Evolutionary conservation across 2,329 filamentous ascomycete genomes (phyloP).

Genomic region (Dactylellina parvicollis): DNA sequence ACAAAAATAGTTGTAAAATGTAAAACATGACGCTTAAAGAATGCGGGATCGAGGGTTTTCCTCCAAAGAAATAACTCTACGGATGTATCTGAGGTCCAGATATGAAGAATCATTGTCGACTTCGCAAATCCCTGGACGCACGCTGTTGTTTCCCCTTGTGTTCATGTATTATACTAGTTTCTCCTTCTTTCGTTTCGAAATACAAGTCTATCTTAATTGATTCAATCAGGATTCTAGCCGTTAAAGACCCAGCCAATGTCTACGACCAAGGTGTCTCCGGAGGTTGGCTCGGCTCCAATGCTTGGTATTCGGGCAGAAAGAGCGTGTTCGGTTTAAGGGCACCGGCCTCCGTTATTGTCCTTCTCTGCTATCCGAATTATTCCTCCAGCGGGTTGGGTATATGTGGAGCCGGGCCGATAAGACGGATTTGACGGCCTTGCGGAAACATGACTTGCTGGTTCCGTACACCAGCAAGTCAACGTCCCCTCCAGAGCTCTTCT

Average conservation of each 20-base stretch:
- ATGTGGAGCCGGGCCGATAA: slow-evolving; percentile 11
- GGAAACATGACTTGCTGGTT: slow-evolving; percentile 13
- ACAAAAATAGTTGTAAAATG: slow-evolving; percentile 52
- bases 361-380: slow-evolving; percentile 6
- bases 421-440: not conserved
- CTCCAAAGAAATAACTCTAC: slow-evolving; percentile 5
- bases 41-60: slow-evolving; percentile 47
- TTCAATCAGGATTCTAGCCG: no score
- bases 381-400: not conserved
- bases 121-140: not conserved
- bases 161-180: slow-evolving; percentile 45
- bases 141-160: slow-evolving; percentile 19
- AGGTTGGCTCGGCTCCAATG: no score
- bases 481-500: slow-evolving; percentile 9
- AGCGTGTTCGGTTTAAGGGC: not conserved
- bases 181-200: slow-evolving; percentile 10
- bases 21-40: slow-evolving; percentile 51
- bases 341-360: not conserved
- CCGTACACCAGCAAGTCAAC: no score
- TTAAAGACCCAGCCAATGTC: no score
- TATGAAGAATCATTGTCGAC: slow-evolving; percentile 13
- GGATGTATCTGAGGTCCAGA: slow-evolving; percentile 8
- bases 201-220: slow-evolving; percentile 4
- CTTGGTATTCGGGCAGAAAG: no score
- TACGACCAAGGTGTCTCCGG: no score